These are phyloP conservation scores for Ploettnerulaceae sp. DNA, from an alignment of 2,329 filamentous ascomycete species.

Conservation along the genomic window DNA sequence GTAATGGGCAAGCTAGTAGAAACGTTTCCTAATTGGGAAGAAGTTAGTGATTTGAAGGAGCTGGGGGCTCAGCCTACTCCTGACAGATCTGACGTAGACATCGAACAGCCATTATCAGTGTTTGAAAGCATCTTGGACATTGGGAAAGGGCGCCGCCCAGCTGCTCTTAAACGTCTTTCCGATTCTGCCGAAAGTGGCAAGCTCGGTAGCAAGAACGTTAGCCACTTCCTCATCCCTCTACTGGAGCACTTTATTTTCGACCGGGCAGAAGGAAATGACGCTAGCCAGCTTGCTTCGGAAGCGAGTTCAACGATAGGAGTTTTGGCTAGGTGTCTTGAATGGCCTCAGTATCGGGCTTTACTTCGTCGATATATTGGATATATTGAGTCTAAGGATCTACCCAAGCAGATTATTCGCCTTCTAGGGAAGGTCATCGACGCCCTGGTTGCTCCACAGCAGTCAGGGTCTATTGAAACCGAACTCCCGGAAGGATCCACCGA, in stretches of 20 bases:
- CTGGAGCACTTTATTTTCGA: constrained; percentile 93
- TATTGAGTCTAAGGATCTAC: constrained; percentile 72
- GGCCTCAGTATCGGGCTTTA: constrained; percentile 83
- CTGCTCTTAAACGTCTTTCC: constrained; percentile 74
- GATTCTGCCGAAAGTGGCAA: constrained; percentile 58
- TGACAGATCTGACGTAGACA: constrained; percentile 47
- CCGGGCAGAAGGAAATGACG: constrained; percentile 65
- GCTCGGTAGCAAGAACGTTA: constrained; percentile 72
- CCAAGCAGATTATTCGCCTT: constrained; percentile 81
- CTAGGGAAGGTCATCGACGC: constrained; percentile 78
- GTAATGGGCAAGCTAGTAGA: constrained; percentile 76
- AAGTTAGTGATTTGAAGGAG: constrained; percentile 67
- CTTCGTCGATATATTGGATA: constrained; percentile 81
- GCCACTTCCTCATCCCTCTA: constrained; percentile 83
- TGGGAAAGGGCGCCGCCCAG: constrained; percentile 77
- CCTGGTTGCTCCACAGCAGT: constrained; percentile 43
- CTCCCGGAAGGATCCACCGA: no score
- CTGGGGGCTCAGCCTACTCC: constrained; percentile 49
- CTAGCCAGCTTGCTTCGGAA: constrained; percentile 81
- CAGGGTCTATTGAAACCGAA: not conserved
- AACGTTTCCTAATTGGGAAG: constrained; percentile 62
- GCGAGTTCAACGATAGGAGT: constrained; percentile 75
- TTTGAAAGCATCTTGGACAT: constrained; percentile 92
- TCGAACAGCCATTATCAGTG: constrained; percentile 61
- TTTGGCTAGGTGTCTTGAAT: constrained; percentile 73